phyloP scores from a whole-genome alignment of 2,329 filamentous ascomycete genomes.

The Aspergillus novofumigatus region DNA sequence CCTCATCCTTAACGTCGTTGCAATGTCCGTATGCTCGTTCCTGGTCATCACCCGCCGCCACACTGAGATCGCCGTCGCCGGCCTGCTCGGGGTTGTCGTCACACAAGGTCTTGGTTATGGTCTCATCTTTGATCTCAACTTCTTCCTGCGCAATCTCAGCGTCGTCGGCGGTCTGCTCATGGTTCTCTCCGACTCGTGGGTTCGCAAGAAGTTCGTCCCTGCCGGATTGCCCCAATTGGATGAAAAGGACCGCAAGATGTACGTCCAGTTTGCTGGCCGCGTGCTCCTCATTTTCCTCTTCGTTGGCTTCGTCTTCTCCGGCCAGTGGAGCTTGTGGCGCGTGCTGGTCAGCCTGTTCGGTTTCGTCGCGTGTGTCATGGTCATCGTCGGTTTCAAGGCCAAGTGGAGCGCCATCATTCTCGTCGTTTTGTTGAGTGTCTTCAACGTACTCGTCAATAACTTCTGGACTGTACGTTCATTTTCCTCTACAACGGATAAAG shows the following conservation, averaged over 20 bases:
- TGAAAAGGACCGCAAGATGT: constrained; percentile 99
- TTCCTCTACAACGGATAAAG: not conserved
- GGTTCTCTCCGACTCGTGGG: constrained; percentile 97
- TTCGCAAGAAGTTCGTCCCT: constrained; percentile 94
- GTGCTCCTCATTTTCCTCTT: constrained; percentile 97
- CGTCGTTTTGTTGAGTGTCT: constrained; percentile 90
- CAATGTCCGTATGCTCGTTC: constrained; percentile 76
- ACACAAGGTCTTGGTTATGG: constrained; percentile 95
- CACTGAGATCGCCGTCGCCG: constrained; percentile 87
- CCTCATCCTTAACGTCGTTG: constrained; percentile 82
- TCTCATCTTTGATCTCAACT: constrained; percentile 98
- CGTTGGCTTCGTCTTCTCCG: constrained; percentile 91
- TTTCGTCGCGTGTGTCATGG: constrained; percentile 92
- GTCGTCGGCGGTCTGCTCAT: constrained; percentile 96
- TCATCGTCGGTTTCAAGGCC: constrained; percentile 98
- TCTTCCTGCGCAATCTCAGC: constrained; percentile 97
- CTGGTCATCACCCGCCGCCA: constrained; percentile 90
- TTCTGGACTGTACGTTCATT: constrained; percentile 86
- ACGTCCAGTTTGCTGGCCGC: constrained; percentile 95
- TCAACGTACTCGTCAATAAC: constrained; percentile 98
- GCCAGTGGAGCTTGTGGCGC: constrained; percentile 86
- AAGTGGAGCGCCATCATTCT: constrained; percentile 97
- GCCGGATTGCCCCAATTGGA: constrained; percentile 90
- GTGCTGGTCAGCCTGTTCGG: constrained; percentile 80
- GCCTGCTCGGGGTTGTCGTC: constrained; percentile 85